Base-by-base conservation (phyloP, 768 basidiomycete species). In the Leccinum incarnatum region DNA sequence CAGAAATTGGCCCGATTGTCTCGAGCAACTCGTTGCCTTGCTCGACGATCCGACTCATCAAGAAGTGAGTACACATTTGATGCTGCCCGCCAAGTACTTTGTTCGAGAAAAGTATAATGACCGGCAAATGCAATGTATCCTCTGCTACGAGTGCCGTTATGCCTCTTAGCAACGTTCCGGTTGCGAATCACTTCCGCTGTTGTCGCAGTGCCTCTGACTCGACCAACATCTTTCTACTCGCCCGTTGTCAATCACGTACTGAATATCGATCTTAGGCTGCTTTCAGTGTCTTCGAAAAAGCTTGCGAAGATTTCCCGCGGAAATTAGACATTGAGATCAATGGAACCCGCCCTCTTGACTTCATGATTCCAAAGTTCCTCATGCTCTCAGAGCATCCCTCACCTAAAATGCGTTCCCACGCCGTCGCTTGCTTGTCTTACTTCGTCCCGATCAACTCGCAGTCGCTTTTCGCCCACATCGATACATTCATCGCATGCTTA, bases 311-410 rank as follows among this genome's bases (percentile, higher is more conserved):
- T 71, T 95, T 93, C 63, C 95, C 97, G 17, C 85, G 91, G 63
- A 95, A 96, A 78, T 83, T 98, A 76, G 93, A 97, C 74, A 83
- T 98, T 62, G 91, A 95, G 62, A 91, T 98, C 69, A 87, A 87
- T 66, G 96, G 96, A 54, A 85, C 87, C n/a, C 83, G 93, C 52
- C 93, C 95, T 0, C 85, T 99, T 65, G 93, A 98, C 75, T 93
- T 86, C 72, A 94, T 99, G 87, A 89, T 98, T 66, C 95, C 95
- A 56, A 94, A 95, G 74, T 96, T 98, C 77, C 84, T 99, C 64
- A 70, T 83, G 63, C 85, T 95, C 68, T 87, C 94, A 53, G 91
- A 93, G 62, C 93, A 98, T 63, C 82, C 85, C 0, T 85, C 84
- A 40, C 76, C 91, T 40, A 95, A 94, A 79, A 95, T 98, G 83